Base-by-base conservation (phyloP, 2,329 filamentous ascomycete species). In the Trichoderma gracile region DNA sequence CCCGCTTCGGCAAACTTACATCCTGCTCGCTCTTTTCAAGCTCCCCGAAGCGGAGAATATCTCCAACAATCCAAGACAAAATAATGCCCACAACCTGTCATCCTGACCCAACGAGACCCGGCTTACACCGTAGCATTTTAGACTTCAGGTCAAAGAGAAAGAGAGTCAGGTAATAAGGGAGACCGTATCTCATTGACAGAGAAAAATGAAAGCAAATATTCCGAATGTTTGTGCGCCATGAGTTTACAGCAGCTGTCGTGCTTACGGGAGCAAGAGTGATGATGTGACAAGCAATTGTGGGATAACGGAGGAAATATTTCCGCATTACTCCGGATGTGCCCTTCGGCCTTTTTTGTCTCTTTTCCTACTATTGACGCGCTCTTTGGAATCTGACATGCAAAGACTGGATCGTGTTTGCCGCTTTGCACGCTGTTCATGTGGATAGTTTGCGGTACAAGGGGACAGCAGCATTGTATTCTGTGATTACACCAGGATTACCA, bases 201-300 rank as follows among this genome's bases (percentile, higher is more conserved):
- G 7, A 2, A 30, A 8, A 8, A 10, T 10, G 27, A 8, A 8
- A 30, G n/a, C 27, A 8, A 2, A 30, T 30, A 9, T 30, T 3
- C 9, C 30, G 8, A 33, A 10, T 38, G 33, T 38, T 10, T 33
- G 19, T 33, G n/a, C 9, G 49, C 25, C 49, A 15, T 53, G 30
- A 6, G 6, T 14, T 14, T 17, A 12, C 12, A n/a, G 47, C 9
- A 10, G 27, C n/a, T 23, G 19, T 23, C 50, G 9, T 54, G 50
- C 50, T 54, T 54, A 54, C 50, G 50, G 19, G 30, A 40, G 50
- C 19, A 54, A 17, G 19, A 54, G n/a, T 40, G 30, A 54, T 54
- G 50, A 54, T 40, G 21, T 54, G 50, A 54, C 33, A 14, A 38
- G 33, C 33, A 33, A 23, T 40, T 21, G 9, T 40, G 50, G 27